Base-by-base conservation (phyloP, 805 yeast species). In the Candida verbasci region DNA sequence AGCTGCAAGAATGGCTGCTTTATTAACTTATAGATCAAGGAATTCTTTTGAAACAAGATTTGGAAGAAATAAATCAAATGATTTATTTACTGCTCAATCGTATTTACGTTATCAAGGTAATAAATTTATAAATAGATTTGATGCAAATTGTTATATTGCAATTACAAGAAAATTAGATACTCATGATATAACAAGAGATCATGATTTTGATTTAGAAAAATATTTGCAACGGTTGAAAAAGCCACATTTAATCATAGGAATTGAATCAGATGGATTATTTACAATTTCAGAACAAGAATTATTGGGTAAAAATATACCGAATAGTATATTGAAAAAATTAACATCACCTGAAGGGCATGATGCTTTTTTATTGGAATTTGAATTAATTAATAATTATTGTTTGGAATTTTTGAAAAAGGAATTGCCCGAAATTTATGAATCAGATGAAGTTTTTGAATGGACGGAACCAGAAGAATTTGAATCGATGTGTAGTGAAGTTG, bases 1-100 rank as follows among this genome's bases (percentile, higher is more conserved):
- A 17, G 98, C 98, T 6, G 98, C 98, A 0, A 77, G 98, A 60
- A 93, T 93, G 98, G 76, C 96, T 9, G 98, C 98, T 0, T 68
- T 93, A 47, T 68, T 93, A 37, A 93, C 97, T 0, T 93, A 93
- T 55, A 73, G 98, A 48, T 85, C 95, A 5, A 72, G 97, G 50
- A 86, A 89, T 58, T 82, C 95, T 18, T 93, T 91, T 58, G 97
- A 93, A 55, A 65, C 81, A 34, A 75, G 94, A 50, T 93, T 93
- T 56, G 95, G 97, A n/a, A 76, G 98, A 53, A 81, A 79, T 36
- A 38, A 35, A 15, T 45, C 48, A 25, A 49, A 47, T 16, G 56
- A 56, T 31, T 50, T 58, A 39, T 93, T 93, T 62, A 85, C 97
- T 0, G 98, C 98, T 2, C 98, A 93, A 61, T 84, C 91, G 41